A percentile compares a stretch with the other conserved stretches of the same genome.
Conservation (phyloP, 139 green algal species). For the Desmodesmus armatus region DNA sequence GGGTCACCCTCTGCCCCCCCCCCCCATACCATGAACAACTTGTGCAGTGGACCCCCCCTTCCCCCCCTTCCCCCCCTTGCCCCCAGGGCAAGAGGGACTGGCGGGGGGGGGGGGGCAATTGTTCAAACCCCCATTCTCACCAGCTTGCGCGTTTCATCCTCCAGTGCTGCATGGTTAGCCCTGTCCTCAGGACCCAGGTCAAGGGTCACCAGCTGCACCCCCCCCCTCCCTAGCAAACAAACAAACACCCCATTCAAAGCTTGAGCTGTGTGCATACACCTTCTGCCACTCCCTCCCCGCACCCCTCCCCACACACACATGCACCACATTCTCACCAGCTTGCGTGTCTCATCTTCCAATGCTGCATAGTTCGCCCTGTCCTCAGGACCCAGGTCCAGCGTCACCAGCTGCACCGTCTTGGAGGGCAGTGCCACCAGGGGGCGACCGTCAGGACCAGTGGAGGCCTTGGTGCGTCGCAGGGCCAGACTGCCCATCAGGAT, state of each 20-base stretch:
- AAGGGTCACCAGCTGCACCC: not conserved
- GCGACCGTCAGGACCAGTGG: constrained; percentile 46
- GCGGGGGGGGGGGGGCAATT: not conserved
- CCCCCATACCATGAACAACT: too few species aligned
- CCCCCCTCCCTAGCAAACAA: too few species aligned
- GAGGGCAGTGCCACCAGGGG: constrained; percentile 66
- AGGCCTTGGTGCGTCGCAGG: constrained; percentile 69
- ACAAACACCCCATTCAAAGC: too few species aligned
- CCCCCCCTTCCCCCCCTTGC: too few species aligned
- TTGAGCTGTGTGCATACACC: too few species aligned
- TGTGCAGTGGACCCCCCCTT: too few species aligned
- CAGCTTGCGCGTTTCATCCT: not conserved
- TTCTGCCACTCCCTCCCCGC: too few species aligned
- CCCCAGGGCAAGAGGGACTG: too few species aligned
- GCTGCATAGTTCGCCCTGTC: constrained; percentile 70
- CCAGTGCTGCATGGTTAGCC: not conserved
- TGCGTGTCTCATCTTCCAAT: constrained; percentile 52
- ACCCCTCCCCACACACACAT: too few species aligned
- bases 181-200: constrained; percentile 40
- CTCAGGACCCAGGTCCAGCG: constrained; percentile 54
- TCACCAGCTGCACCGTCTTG: constrained; percentile 56
- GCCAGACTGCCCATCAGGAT: constrained; percentile 65
- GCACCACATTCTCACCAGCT: constrained; percentile 1
- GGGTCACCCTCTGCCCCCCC: not conserved
- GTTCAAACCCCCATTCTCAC: not conserved